A percentile compares a stretch with the other conserved stretches of the same genome.
Conservation (phyloP, 495 filamentous ascomycete genomes). For the Platismatia glauca region DNA sequence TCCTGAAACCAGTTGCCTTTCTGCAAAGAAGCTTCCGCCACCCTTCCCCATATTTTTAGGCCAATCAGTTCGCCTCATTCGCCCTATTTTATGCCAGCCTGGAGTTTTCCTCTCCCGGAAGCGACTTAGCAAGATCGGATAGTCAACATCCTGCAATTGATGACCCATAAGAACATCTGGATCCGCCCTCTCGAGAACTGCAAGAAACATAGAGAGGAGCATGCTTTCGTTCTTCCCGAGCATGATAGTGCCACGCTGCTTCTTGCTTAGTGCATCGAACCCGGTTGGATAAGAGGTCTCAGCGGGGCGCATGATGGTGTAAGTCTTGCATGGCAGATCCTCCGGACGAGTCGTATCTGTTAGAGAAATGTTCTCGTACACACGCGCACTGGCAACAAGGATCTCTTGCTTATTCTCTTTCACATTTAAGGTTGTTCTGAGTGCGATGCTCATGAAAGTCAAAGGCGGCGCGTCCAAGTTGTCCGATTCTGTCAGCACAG, state of each 20-base stretch:
- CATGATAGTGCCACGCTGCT: conserved; percentile 64
- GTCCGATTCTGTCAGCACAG: conserved; percentile 62
- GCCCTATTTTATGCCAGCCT: conserved; percentile 85
- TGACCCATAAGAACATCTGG: conserved; percentile 95
- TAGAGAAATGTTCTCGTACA: conserved; percentile 84
- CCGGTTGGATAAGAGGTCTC: conserved; percentile 69
- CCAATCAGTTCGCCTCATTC: conserved; percentile 77
- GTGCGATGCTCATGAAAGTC: conserved; percentile 86
- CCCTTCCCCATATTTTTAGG: conserved; percentile 78
- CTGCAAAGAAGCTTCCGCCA: conserved; percentile 80
- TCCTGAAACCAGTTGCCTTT: conserved; percentile 81
- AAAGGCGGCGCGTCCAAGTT: conserved; percentile 72
- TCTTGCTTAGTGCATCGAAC: conserved; percentile 66
- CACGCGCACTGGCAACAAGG: conserved; percentile 74
- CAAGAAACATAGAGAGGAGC: conserved; percentile 78
- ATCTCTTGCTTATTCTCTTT: conserved; percentile 98
- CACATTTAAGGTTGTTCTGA: conserved; percentile 79
- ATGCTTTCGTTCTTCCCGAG: conserved; percentile 73
- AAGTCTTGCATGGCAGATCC: conserved; percentile 77
- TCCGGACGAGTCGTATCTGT: conserved; percentile 82
- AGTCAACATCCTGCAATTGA: conserved; percentile 92
- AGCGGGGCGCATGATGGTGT: conserved; percentile 80
- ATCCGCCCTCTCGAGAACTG: conserved; percentile 75
- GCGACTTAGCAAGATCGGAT: conserved; percentile 78
- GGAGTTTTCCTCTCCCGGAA: conserved; percentile 84